phyloP scores from a whole-genome alignment of 1,284 basidiomycete species.

The Puccinia triticina region DNA sequence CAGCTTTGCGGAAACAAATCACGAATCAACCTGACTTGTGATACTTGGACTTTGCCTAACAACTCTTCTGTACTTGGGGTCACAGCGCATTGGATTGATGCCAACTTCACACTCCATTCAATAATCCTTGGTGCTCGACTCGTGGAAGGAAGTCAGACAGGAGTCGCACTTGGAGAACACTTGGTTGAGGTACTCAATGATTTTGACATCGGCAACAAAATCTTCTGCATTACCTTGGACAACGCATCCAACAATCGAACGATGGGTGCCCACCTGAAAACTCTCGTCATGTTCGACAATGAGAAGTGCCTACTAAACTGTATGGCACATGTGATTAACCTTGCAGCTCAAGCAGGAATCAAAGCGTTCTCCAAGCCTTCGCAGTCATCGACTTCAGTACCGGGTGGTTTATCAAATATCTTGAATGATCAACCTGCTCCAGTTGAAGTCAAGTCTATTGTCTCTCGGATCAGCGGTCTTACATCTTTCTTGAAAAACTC shows the following conservation, averaged over 20 bases:
- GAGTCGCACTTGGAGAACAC: neutral
- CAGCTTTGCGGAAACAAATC: neutral
- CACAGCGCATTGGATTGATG: constrained; percentile 15
- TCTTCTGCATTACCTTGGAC: constrained; percentile 11
- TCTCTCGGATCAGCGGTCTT: constrained; percentile 2
- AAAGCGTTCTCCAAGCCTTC: neutral
- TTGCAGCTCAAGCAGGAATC: constrained; percentile 4
- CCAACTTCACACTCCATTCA: neutral
- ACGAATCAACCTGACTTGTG: neutral
- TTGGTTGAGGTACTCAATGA: neutral
- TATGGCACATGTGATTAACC: constrained; percentile 17
- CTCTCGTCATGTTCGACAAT: neutral
- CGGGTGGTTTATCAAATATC: neutral
- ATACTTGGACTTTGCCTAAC: neutral
- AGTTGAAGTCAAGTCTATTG: neutral
- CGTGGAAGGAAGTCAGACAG: constrained; percentile 8
- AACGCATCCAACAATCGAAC: constrained; percentile 1
- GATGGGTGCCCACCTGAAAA: neutral
- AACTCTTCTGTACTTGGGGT: neutral
- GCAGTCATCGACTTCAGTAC: neutral
- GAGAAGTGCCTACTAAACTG: neutral
- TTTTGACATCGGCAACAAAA: neutral
- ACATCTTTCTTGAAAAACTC: neutral
- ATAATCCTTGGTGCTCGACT: neutral
- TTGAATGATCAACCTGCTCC: neutral